Evolutionary conservation across 192 early-diverging fungal genomes (phyloP), one percentile per base, ranked within the genome.

Genomic region (Backusella australiensis): DNA sequence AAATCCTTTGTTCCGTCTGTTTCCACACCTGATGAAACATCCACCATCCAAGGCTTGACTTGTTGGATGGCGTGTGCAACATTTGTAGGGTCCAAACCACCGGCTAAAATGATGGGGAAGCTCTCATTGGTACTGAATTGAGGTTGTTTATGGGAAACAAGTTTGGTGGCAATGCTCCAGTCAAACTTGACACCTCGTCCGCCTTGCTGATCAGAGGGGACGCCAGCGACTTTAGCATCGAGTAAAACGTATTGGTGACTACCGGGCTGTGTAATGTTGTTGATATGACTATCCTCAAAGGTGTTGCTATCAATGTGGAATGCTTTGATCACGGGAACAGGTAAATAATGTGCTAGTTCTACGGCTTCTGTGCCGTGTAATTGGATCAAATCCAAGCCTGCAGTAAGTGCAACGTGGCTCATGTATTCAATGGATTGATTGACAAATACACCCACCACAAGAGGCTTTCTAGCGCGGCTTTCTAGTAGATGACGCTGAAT

Each of bases 21-120:
- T 80, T 99, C 97, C 1, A 98, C 93, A 11, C 97, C 98, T 56
- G 94, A 96, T 12, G 92, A 92, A 34, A 98, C 96, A 88, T 99
- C 98, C 34, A 99, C 97, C 39, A 87, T 89, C 91, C 90, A 94
- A 2, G 95, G 94, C 26, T 85, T 80, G 5, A 92, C 93, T 34
- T 88, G 81, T 6, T 71, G 78, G 23, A 95, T 82, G 0, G 97
- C 96, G 35, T 90, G 80, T 0, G 78, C 82, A 6, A 98, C 96
- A 83, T 99, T 99, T 8, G 91, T 86, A 3, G 92, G 89, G 12
- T 83, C 88, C 79, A 99, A 79, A 34, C 98, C 98, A 42, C 98
- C 98, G 2, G 97, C 97, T 73, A 99, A 78, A 73, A 96, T 77
- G 56, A 97, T 82, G 53, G 95, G 96, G 70, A 95, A 86, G 8